Evolutionary conservation across 345 rosid genomes (phyloP), one percentile per base, ranked within the genome.

Genomic region (Eucalyptus globulus): DNA sequence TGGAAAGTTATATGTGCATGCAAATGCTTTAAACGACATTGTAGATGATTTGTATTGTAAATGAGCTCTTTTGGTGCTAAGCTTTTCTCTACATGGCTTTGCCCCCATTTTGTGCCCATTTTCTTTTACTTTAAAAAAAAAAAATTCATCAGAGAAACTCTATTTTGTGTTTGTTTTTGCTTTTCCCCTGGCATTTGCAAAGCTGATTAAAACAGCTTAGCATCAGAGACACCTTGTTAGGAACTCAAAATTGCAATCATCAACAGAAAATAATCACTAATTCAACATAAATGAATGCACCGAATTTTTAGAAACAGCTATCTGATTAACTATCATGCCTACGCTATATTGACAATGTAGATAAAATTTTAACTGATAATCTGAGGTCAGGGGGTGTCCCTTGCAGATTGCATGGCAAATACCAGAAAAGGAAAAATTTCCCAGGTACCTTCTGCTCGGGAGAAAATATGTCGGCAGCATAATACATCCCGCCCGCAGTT

Each of bases 401-500:
- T 12, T 27, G 31, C 67, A 27, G 16, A 60, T 27, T 6, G 67
- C n/a, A 60, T 27, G 31, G 31, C 31, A 27, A 27, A 58, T 58
- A 58, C 6, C 8, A 62, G 1, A 6, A 62, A 12, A 12, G 34
- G 31, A 1, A 13, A 3, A 29, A 4, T 62, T 62, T 62, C 19
- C 72, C 17, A 14, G 34, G 29, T 62, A 62, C 72, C 72, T 62
- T 62, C 72, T 29, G 37, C 9, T 14, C 2, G 72, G 15, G 19
- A 29, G 72, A 29, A 29, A 29, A 6, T 27, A 2, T 62, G 69
- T 62, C 34, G 0, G 34, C 34, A 29, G 34, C 34, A 62, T 1
- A 4, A 27, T 12, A 1, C 34, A 12, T 0, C 34, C 72, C 2
- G 10, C 4, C 15, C 37, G 5, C 19, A 14, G 5, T 14, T 3